A percentile compares a stretch with the other conserved stretches of the same genome.
Evolutionary conservation across 106 monocot species (phyloP).

Genomic region (Platanthera guangdongensis): DNA sequence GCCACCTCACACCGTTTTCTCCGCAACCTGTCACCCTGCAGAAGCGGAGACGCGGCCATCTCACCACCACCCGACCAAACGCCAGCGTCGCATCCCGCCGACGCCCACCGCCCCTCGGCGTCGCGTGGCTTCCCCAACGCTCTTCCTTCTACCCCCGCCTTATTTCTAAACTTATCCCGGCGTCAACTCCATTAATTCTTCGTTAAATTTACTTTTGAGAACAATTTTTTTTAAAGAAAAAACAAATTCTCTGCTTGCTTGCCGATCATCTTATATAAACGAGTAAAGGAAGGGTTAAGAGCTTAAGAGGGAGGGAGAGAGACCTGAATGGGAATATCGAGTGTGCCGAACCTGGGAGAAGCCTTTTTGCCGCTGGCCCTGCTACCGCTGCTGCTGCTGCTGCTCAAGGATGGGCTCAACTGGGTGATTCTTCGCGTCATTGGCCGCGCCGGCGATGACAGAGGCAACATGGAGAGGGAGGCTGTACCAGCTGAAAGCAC

Average conservation of each 20-base stretch:
- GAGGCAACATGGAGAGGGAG: not conserved
- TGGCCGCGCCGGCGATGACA: not conserved
- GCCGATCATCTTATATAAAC: not conserved
- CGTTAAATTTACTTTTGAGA: too few relatives aligned
- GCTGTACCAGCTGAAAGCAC: too few relatives aligned
- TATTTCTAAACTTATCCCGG: too few relatives aligned
- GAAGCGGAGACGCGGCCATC: not conserved
- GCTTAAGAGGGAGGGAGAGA: not conserved
- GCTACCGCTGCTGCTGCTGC: not conserved
- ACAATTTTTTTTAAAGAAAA: too few relatives aligned
- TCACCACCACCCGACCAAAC: not conserved
- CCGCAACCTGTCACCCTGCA: not conserved
- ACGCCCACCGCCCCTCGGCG: not conserved
- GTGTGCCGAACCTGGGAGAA: slow-evolving; percentile 7
- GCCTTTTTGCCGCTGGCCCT: slow-evolving; percentile 6
- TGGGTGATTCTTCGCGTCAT: slow-evolving; percentile 1
- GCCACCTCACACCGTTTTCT: not conserved
- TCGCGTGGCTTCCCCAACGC: not conserved
- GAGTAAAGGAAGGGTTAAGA: not conserved
- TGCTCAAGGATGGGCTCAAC: slow-evolving; percentile 6
- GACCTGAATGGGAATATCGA: slow-evolving; percentile 6
- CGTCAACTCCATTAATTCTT: too few relatives aligned
- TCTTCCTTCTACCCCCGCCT: not conserved
- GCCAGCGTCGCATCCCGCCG: not conserved
- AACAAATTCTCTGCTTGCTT: too few relatives aligned